Evolutionary conservation across 495 filamentous ascomycete genomes (phyloP).

Genomic region (Neurospora intermedia): DNA sequence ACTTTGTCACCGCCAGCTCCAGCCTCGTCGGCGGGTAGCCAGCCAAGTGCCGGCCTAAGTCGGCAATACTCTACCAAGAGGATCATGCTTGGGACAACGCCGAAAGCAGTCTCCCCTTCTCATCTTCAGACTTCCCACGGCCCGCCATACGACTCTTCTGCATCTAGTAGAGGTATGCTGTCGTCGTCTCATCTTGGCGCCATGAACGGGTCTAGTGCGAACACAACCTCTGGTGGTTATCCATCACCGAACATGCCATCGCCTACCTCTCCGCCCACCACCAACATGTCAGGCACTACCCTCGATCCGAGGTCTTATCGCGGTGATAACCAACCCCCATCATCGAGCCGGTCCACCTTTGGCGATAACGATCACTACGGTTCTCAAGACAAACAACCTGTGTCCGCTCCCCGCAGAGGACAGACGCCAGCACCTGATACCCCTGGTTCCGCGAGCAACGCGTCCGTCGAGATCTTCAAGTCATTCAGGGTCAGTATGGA

Average conservation of each 20-base stretch:
- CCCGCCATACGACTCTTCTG: constrained; percentile 43
- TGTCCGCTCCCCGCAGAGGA: constrained; percentile 31
- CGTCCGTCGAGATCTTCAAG: constrained; percentile 89
- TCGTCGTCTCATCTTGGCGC: constrained; percentile 68
- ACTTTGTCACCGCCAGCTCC: constrained; percentile 42
- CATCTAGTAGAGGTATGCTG: constrained; percentile 49
- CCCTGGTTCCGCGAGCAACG: constrained; percentile 31
- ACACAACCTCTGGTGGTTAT: constrained; percentile 44
- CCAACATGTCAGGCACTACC: constrained; percentile 30
- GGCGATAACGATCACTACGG: constrained; percentile 39
- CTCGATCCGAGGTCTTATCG: constrained; percentile 48
- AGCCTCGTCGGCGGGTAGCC: constrained; percentile 36
- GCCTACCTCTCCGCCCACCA: constrained; percentile 63
- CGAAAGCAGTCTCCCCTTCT: constrained; percentile 70
- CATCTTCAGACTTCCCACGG: constrained; percentile 51
- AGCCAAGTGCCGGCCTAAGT: constrained; percentile 45
- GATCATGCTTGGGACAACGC: constrained; percentile 68
- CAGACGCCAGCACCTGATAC: constrained; percentile 44
- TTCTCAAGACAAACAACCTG: constrained; percentile 27
- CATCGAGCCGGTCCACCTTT: constrained; percentile 37
- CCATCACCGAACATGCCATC: constrained; percentile 67
- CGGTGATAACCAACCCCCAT: constrained; percentile 31
- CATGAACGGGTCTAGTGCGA: constrained; percentile 53
- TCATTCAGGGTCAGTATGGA: constrained; percentile 96
- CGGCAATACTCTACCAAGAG: constrained; percentile 87